Base-by-base conservation (phyloP, 2,329 filamentous ascomycete species). In the Bipolaris cookei region DNA sequence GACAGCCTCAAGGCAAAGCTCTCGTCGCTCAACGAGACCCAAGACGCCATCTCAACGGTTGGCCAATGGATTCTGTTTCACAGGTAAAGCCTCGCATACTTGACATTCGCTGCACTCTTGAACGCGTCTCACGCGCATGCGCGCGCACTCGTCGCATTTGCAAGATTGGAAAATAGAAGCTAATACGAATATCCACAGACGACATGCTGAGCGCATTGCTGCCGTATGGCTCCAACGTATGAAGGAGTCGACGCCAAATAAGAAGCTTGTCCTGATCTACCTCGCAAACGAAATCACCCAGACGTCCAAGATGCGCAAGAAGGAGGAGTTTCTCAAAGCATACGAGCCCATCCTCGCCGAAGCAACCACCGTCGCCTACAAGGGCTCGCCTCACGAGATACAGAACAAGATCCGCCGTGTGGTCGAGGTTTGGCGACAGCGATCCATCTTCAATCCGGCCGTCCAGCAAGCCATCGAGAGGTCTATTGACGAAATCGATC, bases 41-140 rank as follows among this genome's bases (percentile, higher is more conserved):
- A 99, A 76, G 95, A 99, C 76, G 96, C 92, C 79, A 98, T 99
- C 72, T 87, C 96, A 59, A 94, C 91, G 34, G 93, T 96, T 61
- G 92, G 95, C 56, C 94, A 98, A 87, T 99, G 96, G 96, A 95
- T 99, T 61, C 96, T 99, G 90, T 99, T 99, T 76, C 94, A 99
- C 80, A 90, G 92, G 92, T 96, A 87, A 66, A 55, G 49, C 56
- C 49, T 38, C 54, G 57, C 47, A 37, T 53, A 16, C 35, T 54
- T 46, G 11, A 7, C 38, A 21, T 30, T 38, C 21, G 49, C 25
- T 56, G 41, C 43, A 43, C 30, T 16, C 20, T 30, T 46, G 32
- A 20, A 39, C 54, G 25, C 42, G 18, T 23, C 6, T 23, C 21
- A 42, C 21, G 46, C 28, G 4, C 37, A 7, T 35, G 30, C 43